Conservation (phyloP, 306 rosid genomes). For the Elaeagnus macrophylla region DNA sequence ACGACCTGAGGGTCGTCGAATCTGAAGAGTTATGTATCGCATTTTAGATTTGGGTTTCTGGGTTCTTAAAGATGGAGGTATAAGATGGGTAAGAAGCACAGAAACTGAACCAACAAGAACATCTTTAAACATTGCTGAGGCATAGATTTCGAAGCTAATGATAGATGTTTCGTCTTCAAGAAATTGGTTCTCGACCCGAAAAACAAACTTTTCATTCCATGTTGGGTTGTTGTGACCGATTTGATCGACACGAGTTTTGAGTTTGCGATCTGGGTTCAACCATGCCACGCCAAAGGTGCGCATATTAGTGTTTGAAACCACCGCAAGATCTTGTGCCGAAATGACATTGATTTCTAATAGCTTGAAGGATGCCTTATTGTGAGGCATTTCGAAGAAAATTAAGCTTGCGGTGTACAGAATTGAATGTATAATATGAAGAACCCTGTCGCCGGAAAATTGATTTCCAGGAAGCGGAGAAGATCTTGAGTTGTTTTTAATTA, state of each 20-base stretch:
- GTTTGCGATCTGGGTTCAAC: slow-evolving; percentile 48
- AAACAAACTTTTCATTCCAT: slow-evolving; percentile 81
- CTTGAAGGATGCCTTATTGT: slow-evolving; percentile 14
- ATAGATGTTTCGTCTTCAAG: slow-evolving; percentile 29
- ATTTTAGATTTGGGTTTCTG: slow-evolving; percentile 33
- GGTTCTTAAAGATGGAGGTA: slow-evolving; percentile 19
- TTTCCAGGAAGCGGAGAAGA: too few species aligned
- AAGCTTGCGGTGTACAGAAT: not conserved
- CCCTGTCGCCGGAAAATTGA: too few species aligned
- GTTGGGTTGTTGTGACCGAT: slow-evolving; percentile 49
- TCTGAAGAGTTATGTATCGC: slow-evolving; percentile 45
- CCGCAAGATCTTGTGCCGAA: slow-evolving; percentile 48
- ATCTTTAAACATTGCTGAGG: slow-evolving; percentile 41
- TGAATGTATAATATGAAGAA: not conserved
- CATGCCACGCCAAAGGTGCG: slow-evolving; percentile 64
- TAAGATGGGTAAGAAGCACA: slow-evolving; percentile 32
- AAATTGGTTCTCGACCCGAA: slow-evolving; percentile 43
- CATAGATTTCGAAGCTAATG: slow-evolving; percentile 49
- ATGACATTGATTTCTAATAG: slow-evolving; percentile 61
- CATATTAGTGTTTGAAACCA: slow-evolving; percentile 36
- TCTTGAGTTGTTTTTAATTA: too few species aligned
- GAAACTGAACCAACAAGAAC: slow-evolving; percentile 46
- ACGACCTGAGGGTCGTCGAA: slow-evolving; percentile 69
- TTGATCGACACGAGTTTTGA: slow-evolving; percentile 39
- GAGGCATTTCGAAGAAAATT: slow-evolving; percentile 3